A percentile compares a stretch with the other conserved stretches of the same genome.
Evolutionary conservation across 2,329 filamentous ascomycete genomes (phyloP).

Genomic region (Purpureocillium takamizusanense): DNA sequence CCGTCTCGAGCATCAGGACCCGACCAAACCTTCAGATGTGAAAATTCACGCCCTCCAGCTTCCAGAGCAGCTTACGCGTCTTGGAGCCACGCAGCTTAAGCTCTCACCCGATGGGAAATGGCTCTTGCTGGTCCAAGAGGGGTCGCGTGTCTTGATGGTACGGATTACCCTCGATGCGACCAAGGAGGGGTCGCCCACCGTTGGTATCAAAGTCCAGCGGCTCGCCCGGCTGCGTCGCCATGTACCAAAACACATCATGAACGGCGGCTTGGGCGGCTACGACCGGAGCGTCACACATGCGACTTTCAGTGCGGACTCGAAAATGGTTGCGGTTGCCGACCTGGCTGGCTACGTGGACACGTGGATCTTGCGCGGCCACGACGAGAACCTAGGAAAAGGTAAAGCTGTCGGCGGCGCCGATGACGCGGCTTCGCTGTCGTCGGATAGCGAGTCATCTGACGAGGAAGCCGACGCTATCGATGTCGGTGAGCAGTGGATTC

Average conservation of each 20-base stretch:
- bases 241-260: constrained; percentile 43
- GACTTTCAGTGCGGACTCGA: constrained; percentile 73
- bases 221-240: constrained; percentile 44
- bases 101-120: constrained; percentile 64
- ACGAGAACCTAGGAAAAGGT: constrained; percentile 18
- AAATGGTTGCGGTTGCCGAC: constrained; percentile 70
- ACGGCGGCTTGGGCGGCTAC: constrained; percentile 66
- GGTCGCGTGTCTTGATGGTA: constrained; percentile 46
- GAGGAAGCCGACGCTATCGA: constrained; percentile 35
- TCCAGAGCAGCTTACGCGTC: constrained; percentile 42
- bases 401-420: constrained; percentile 20
- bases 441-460: constrained; percentile 30
- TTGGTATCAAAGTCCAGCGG: constrained; percentile 31
- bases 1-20: constrained; percentile 45
- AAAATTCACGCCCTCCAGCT: constrained; percentile 63
- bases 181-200: constrained; percentile 7
- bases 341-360: constrained; percentile 79
- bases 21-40: constrained; percentile 47
- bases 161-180: constrained; percentile 12
- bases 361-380: constrained; percentile 57
- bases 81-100: constrained; percentile 60
- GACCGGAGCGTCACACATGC: constrained; percentile 65
- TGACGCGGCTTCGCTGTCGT: constrained; percentile 23
- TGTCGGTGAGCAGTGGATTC: constrained; percentile 55
- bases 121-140: constrained; percentile 56